Conservation (phyloP, 768 basidiomycete genomes). For the Clitopilus passeckerianus region DNA sequence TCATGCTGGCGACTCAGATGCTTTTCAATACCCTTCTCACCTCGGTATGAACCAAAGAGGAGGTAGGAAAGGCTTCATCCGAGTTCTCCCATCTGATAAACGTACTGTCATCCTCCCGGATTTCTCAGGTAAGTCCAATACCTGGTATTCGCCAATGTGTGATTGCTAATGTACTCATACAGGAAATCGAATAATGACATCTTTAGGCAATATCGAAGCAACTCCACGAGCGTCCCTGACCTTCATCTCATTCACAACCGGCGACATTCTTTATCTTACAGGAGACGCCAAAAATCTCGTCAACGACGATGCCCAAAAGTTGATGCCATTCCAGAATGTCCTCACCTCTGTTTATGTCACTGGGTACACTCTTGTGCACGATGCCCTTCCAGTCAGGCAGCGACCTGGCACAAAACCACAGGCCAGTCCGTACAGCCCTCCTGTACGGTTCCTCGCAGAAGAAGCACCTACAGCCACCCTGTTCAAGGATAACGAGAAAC, state of each 20-base stretch:
- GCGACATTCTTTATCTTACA: conserved; percentile 59
- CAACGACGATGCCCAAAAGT: conserved; percentile 37
- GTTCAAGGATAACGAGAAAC: conserved; percentile 20
- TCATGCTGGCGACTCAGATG: conserved; percentile 30
- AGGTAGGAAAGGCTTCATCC: conserved; percentile 57
- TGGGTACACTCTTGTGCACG: conserved; percentile 46
- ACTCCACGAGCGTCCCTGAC: conserved; percentile 54
- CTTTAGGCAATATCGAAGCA: conserved; percentile 56
- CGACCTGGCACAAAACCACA: conserved; percentile 14
- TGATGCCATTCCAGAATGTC: conserved; percentile 54
- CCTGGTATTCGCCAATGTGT: too few relatives aligned
- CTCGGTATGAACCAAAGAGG: conserved; percentile 62
- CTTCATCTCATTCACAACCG: conserved; percentile 48
- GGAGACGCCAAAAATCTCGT: conserved; percentile 47
- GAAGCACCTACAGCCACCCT: conserved; percentile 24
- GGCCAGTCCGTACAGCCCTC: conserved; percentile 55
- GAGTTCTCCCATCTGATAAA: conserved; percentile 50
- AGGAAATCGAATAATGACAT: conserved; percentile 64
- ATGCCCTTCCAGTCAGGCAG: conserved; percentile 53
- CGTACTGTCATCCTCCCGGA: conserved; percentile 56
- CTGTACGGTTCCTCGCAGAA: conserved; percentile 45
- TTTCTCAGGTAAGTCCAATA: conserved; percentile 39
- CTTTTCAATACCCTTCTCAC: conserved; percentile 44
- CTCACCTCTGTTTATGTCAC: conserved; percentile 45
- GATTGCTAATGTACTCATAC: too few relatives aligned